phyloP scores from a whole-genome alignment of 1,284 basidiomycete species.

The Anthracocystis panici-leucophaei region DNA sequence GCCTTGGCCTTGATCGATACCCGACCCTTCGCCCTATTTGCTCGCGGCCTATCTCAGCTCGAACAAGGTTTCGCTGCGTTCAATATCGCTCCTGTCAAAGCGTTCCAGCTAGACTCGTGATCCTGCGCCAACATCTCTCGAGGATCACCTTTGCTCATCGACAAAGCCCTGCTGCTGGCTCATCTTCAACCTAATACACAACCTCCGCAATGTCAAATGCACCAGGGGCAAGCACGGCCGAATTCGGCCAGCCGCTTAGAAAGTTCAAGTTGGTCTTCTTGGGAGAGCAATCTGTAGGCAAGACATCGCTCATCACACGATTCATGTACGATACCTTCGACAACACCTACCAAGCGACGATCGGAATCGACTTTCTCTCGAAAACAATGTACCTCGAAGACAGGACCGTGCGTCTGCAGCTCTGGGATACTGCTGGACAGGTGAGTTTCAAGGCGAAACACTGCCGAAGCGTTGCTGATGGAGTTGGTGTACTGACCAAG shows the following conservation, averaged over 20 bases:
- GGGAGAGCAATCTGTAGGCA: slow-evolving; percentile 67
- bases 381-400: slow-evolving; percentile 99
- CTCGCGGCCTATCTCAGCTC: too few relatives aligned
- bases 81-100: too few relatives aligned
- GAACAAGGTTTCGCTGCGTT: too few relatives aligned
- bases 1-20: too few relatives aligned
- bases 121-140: neutral
- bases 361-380: slow-evolving; percentile 98
- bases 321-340: slow-evolving; percentile 99
- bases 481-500: neutral
- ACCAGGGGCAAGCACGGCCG: slow-evolving; percentile 54
- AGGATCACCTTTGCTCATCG: neutral
- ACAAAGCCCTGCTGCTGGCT: neutral
- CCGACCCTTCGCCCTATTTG: too few relatives aligned
- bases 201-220: slow-evolving; percentile 37
- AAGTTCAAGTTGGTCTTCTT: slow-evolving; percentile 70
- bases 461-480: neutral
- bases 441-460: slow-evolving; percentile 71
- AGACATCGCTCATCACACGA: slow-evolving; percentile 95
- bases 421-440: slow-evolving; percentile 96
- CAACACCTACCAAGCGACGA: slow-evolving; percentile 99
- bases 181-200: neutral
- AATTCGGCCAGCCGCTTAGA: slow-evolving; percentile 67
- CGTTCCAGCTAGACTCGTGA: too few relatives aligned
- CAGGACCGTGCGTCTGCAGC: slow-evolving; percentile 93